These are phyloP conservation scores for Ceratocystis papillata DNA, from an alignment of 2,329 filamentous ascomycete genomes.

Conservation along the genomic window DNA sequence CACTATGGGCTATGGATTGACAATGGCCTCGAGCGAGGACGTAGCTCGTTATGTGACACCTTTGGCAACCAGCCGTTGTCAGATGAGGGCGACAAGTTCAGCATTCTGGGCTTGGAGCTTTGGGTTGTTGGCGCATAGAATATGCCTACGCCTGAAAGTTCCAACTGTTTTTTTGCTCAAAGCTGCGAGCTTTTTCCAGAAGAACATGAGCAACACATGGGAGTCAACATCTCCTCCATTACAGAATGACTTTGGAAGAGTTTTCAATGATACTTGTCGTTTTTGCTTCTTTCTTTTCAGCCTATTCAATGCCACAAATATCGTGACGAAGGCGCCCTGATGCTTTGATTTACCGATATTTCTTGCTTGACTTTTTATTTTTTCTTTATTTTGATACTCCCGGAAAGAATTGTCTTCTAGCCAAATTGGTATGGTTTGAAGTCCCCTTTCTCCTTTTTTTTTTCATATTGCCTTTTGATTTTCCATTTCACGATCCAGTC, in stretches of 20 bases:
- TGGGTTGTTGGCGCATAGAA: constrained; percentile 65
- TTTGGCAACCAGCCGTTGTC: constrained; percentile 93
- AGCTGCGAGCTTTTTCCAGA: background rate
- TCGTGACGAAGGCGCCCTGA: background rate
- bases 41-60: constrained; percentile 74
- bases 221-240: background rate
- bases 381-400: background rate
- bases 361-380: background rate
- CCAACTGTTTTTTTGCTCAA: background rate
- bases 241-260: background rate
- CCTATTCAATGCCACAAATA: background rate
- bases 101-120: constrained; percentile 78
- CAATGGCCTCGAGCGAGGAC: constrained; percentile 68
- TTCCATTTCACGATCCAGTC: background rate
- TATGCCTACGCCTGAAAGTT: constrained; percentile 28
- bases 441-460: background rate
- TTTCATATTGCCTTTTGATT: background rate
- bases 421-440: background rate
- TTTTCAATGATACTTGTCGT: background rate
- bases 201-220: background rate
- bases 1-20: constrained; percentile 92
- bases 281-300: background rate
- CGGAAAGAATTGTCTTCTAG: background rate
- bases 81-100: constrained; percentile 86
- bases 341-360: background rate